Conservation (phyloP, 2,329 filamentous ascomycete species). For the Calonectria pteridis region DNA sequence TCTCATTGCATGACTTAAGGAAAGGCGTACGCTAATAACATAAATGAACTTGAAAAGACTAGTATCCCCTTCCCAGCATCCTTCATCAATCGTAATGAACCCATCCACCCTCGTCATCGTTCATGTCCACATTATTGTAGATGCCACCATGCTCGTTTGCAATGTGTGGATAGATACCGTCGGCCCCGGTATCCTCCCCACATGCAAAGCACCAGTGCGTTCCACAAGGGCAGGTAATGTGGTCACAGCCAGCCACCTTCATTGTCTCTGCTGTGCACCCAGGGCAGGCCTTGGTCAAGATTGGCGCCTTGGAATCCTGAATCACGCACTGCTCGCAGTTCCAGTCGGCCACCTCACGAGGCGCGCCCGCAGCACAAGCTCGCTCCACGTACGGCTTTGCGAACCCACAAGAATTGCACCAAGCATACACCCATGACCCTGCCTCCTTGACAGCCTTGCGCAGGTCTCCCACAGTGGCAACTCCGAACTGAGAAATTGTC, state of each 20-base stretch:
- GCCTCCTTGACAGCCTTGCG: conserved; percentile 53
- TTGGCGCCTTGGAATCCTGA: not conserved
- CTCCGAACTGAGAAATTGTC: conserved; percentile 52
- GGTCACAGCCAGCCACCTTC: conserved; percentile 54
- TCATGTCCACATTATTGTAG: conserved; percentile 39
- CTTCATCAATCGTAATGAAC: conserved; percentile 14
- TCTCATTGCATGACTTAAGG: not conserved
- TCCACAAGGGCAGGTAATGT: conserved; percentile 53
- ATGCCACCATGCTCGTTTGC: conserved; percentile 47
- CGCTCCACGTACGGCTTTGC: conserved; percentile 58
- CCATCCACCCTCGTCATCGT: conserved; percentile 34
- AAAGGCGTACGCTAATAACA: not conserved
- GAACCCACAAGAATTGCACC: conserved; percentile 58
- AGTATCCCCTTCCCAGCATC: not conserved
- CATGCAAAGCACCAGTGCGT: conserved; percentile 58
- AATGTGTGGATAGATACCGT: conserved; percentile 55
- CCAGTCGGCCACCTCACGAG: conserved; percentile 54
- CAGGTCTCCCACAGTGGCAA: conserved; percentile 54
- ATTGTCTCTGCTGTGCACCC: conserved; percentile 52
- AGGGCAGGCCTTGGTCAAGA: conserved; percentile 49
- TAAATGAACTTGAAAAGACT: not conserved
- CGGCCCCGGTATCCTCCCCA: conserved; percentile 42
- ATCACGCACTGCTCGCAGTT: conserved; percentile 54
- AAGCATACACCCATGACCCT: conserved; percentile 61
- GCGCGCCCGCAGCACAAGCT: conserved; percentile 57